A percentile compares a stretch with the other conserved stretches of the same genome.
phyloP scores from a whole-genome alignment of 768 basidiomycete genomes.

The Mycena alexandri region DNA sequence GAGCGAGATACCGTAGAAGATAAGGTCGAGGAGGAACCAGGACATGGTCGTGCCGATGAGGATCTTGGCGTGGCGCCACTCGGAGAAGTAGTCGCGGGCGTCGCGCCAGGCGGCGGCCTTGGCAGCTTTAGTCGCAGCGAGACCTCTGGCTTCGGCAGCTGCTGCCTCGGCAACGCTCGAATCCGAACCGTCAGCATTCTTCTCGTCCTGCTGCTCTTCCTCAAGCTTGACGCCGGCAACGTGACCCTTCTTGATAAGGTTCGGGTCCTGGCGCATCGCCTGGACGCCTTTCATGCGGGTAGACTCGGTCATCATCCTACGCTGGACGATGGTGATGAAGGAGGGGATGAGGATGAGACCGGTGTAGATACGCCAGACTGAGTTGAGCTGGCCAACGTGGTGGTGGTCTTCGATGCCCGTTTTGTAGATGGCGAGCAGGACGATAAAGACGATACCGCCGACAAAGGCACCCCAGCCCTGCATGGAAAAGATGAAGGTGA shows the following conservation, averaged over 20 bases:
- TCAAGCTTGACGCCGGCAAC: conserved; percentile 19
- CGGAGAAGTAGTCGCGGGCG: conserved; percentile 35
- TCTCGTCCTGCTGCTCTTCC: neutral
- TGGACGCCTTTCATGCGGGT: conserved; percentile 32
- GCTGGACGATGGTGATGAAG: conserved; percentile 33
- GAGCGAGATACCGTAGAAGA: conserved; percentile 34
- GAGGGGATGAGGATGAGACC: conserved; percentile 30
- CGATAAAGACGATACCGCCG: conserved; percentile 29
- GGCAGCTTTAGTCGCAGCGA: conserved; percentile 26
- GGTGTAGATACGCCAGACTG: conserved; percentile 34
- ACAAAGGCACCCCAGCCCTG: conserved; percentile 33
- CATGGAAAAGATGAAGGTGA: conserved; percentile 36
- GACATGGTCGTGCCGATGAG: conserved; percentile 32
- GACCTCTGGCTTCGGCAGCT: neutral
- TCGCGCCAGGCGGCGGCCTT: conserved; percentile 34
- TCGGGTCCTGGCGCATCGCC: conserved; percentile 29
- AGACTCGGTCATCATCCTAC: conserved; percentile 26
- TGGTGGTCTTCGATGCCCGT: conserved; percentile 17
- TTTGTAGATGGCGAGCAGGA: conserved; percentile 29
- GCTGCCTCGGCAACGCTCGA: conserved; percentile 7
- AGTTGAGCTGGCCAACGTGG: conserved; percentile 32
- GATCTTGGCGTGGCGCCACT: conserved; percentile 35
- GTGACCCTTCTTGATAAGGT: conserved; percentile 22
- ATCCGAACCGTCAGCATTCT: conserved; percentile 1
- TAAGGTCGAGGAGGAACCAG: conserved; percentile 31